Percentiles rank a stretch among this genome's conserved stretches.
phyloP scores from a whole-genome alignment of 129 eudicot genomes.

The Chrysanthemum lavandulifolium region DNA sequence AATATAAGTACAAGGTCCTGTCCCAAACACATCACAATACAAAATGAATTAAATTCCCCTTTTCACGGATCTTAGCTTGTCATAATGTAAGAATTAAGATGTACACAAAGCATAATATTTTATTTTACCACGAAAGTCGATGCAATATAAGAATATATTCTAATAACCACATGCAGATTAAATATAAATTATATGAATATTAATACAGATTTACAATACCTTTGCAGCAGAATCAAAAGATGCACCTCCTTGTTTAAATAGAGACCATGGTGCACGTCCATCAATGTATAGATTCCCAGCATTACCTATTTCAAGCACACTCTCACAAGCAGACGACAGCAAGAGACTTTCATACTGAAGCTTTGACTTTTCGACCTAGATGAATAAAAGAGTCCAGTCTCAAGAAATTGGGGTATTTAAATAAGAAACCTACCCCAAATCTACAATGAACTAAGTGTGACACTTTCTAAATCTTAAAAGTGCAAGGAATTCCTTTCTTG shows the following conservation, averaged over 20 bases:
- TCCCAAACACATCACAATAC: neutral
- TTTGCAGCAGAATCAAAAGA: constrained; percentile 83
- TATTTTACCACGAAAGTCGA: neutral
- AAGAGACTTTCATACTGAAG: constrained; percentile 62
- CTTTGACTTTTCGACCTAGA: constrained; percentile 75
- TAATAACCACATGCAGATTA: constrained; percentile 3
- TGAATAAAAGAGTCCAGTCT: neutral
- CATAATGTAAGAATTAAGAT: too few species aligned
- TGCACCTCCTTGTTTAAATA: constrained; percentile 84
- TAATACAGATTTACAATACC: constrained; percentile 39
- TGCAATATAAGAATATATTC: neutral
- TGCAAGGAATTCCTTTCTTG: neutral
- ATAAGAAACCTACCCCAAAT: neutral
- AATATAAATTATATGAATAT: neutral
- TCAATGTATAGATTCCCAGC: constrained; percentile 87
- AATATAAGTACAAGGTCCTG: constrained; percentile 86
- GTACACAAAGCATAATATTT: too few species aligned
- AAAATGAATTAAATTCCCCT: neutral
- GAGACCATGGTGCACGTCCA: constrained; percentile 96
- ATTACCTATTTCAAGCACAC: constrained; percentile 84
- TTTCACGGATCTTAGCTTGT: neutral
- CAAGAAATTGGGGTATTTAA: constrained; percentile 3
- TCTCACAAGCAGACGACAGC: constrained; percentile 91
- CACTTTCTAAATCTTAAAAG: too few species aligned
- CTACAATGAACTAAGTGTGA: too few species aligned